Conservation (phyloP, 495 filamentous ascomycete genomes). For the Thozetella sp. region DNA sequence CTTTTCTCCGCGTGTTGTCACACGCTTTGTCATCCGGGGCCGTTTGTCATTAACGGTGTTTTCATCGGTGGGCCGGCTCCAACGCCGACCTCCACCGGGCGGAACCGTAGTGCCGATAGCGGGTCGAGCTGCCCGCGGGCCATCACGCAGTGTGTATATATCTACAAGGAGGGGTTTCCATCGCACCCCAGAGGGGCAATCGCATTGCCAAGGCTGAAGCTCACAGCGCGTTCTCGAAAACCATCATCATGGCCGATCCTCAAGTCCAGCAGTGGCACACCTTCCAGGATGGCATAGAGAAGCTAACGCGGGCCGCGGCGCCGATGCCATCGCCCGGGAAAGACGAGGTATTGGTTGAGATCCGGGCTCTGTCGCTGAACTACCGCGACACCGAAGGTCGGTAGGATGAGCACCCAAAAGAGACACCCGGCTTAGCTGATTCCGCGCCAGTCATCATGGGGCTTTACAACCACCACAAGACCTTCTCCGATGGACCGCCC, state of each 20-base stretch:
- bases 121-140: too few species aligned
- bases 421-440: background rate
- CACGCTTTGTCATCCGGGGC: too few species aligned
- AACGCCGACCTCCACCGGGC: too few species aligned
- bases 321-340: slow-evolving; percentile 38
- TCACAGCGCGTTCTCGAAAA: too few species aligned
- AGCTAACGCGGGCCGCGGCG: slow-evolving; percentile 38
- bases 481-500: slow-evolving; percentile 20
- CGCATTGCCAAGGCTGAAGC: too few species aligned
- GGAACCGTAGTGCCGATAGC: too few species aligned
- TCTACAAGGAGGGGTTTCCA: too few species aligned
- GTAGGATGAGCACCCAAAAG: background rate
- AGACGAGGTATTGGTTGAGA: slow-evolving; percentile 60
- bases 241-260: background rate
- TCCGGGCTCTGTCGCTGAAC: slow-evolving; percentile 57
- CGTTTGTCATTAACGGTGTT: too few species aligned
- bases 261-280: slow-evolving; percentile 1
- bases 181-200: too few species aligned
- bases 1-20: too few species aligned
- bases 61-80: too few species aligned
- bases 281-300: slow-evolving; percentile 45
- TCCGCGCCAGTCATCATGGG: slow-evolving; percentile 47
- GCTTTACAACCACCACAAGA: slow-evolving; percentile 57
- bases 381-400: slow-evolving; percentile 56
- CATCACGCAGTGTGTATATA: too few species aligned